Percentiles rank a stretch among this genome's conserved stretches.
Conservation (phyloP, 1,284 basidiomycete genomes). For the Athelia psychrophila region DNA sequence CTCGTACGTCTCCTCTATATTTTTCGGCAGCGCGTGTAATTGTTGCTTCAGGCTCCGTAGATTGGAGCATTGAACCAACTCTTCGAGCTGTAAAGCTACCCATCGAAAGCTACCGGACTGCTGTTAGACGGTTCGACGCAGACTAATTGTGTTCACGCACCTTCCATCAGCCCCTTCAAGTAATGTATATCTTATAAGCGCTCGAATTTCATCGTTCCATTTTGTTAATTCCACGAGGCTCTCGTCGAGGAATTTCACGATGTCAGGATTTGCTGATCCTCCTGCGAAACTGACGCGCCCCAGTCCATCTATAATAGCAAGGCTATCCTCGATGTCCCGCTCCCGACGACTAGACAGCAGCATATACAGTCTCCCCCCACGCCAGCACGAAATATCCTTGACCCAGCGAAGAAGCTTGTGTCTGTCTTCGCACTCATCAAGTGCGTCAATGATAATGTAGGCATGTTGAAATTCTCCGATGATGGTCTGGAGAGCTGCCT, state of each 20-base stretch:
- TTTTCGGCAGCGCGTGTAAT: not conserved
- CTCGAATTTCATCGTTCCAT: not conserved
- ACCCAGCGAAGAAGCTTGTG: not conserved
- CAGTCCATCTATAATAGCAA: not conserved
- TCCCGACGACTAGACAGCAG: not conserved
- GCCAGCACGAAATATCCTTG: not conserved
- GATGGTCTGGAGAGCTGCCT: not conserved
- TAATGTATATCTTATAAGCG: not conserved
- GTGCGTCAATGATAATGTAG: not conserved
- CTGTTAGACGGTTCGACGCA: not conserved
- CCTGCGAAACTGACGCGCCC: not conserved
- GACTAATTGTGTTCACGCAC: not conserved
- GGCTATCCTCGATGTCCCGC: not conserved
- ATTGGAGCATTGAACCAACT: not conserved
- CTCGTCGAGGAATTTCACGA: not conserved
- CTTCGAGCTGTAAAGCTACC: not conserved
- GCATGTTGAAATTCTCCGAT: not conserved
- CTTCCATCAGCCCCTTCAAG: not conserved
- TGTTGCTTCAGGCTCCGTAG: not conserved
- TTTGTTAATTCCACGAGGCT: not conserved
- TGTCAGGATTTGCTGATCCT: not conserved
- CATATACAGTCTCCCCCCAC: not conserved
- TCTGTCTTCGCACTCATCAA: not conserved
- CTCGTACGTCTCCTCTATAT: not conserved
- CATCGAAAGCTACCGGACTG: not conserved